Evolutionary conservation across 106 monocot genomes (phyloP), one percentile per base, ranked within the genome.

Genomic region (Posidonia australis): DNA sequence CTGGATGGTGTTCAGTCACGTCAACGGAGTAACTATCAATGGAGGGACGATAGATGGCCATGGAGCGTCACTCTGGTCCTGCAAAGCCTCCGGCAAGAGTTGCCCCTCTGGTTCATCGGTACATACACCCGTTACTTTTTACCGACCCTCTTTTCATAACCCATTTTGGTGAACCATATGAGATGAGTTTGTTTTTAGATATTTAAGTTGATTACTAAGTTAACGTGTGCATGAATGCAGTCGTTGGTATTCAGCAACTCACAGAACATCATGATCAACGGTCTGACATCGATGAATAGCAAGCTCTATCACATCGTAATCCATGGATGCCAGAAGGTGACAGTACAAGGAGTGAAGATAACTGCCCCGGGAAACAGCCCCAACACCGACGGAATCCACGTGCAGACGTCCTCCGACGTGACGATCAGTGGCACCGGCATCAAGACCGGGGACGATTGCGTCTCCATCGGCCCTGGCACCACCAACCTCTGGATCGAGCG

Each of bases 301-400:
- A 55, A 55, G 55, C 25, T 64, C 13, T 64, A 72, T 58, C 78
- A 83, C 67, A 68, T 79, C 18, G 22, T 23, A 9, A 72, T 83
- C 68, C 57, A 59, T 48, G 41, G 9, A 22, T 76, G 72, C 67
- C 46, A 16, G 3, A 36, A 16, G 13, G 76, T 79, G 24, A 75
- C 65, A 1, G 23, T 83, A 2, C 14, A 32, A 11, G 58, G 51
- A 21, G 29, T 27, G 9, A 73, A 61, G 47, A 65, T 83, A 44
- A 52, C 14, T 21, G 83, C 83, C 3, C 72, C 78, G 0, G 78
- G 3, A 0, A 60, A 69, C 30, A 83, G 83, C 22, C 83, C 76
- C 16, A 83, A 83, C 76, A 83, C 83, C 11, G 83, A 83, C 46
- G 83, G 83, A 23, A 72, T 83, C 21, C 78, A 79, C 69, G 44